Evolutionary conservation across 805 yeast species (phyloP).

Genomic region (Diddensiella caesifluorescens): DNA sequence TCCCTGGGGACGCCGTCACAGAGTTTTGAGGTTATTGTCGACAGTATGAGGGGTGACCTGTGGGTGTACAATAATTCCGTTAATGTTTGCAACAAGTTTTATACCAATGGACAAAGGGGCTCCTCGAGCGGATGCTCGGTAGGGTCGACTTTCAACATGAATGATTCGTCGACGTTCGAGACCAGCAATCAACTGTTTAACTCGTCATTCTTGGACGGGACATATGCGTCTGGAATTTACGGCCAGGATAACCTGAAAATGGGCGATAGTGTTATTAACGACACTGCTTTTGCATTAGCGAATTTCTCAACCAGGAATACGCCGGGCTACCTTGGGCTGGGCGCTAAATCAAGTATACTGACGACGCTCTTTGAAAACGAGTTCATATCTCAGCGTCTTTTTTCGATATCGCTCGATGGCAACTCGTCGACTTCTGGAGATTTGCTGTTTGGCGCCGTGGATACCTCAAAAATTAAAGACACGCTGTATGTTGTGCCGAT

Average conservation of each 20-base stretch:
- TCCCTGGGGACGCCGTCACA: conserved; percentile 53
- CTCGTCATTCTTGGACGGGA: conserved; percentile 7
- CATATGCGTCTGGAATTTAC: conserved; percentile 12
- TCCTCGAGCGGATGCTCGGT: conserved; percentile 4
- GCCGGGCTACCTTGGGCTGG: conserved; percentile 16
- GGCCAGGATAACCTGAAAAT: conserved; percentile 12
- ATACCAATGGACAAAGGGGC: not conserved
- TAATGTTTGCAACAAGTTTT: too few species aligned
- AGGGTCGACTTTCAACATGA: conserved; percentile 3
- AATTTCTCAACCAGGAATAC: conserved; percentile 5
- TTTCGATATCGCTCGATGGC: conserved; percentile 3
- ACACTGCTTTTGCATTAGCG: conserved; percentile 12
- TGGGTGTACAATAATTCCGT: conserved; percentile 41
- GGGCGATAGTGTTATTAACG: conserved; percentile 1
- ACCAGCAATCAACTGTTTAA: conserved; percentile 6
- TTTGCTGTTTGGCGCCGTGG: conserved; percentile 25
- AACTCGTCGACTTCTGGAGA: conserved; percentile 10
- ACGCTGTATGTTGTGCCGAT: conserved; percentile 19
- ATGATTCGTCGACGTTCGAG: conserved; percentile 4
- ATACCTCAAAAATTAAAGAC: conserved; percentile 16
- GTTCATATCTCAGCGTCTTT: conserved; percentile 9
- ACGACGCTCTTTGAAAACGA: conserved; percentile 1
- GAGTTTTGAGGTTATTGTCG: conserved; percentile 48
- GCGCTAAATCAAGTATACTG: conserved; percentile 6
- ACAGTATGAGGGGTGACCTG: conserved; percentile 65